A percentile compares a stretch with the other conserved stretches of the same genome.
Evolutionary conservation across 2,329 filamentous ascomycete genomes (phyloP).

Genomic region (Ilyonectria robusta): DNA sequence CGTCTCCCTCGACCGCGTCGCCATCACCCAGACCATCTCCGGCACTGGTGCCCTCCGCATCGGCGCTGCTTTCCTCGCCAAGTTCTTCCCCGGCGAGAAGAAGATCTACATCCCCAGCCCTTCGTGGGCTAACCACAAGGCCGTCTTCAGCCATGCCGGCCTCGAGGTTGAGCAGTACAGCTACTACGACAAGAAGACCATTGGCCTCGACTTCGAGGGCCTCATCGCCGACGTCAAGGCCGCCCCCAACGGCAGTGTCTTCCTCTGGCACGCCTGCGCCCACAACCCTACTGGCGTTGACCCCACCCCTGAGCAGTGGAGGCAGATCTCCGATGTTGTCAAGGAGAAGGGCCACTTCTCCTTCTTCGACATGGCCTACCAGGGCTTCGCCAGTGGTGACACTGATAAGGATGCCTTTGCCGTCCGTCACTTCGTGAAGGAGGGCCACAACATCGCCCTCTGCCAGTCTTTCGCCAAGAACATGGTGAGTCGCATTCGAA

Average conservation of each 20-base stretch:
- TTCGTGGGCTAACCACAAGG: conserved; percentile 98
- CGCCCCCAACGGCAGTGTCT: conserved; percentile 87
- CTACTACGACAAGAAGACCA: conserved; percentile 99
- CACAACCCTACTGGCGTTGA: conserved; percentile 99
- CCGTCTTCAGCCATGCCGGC: conserved; percentile 94
- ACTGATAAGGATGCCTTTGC: conserved; percentile 95
- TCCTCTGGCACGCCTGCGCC: conserved; percentile 96
- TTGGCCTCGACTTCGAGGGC: conserved; percentile 96
- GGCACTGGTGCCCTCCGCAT: conserved; percentile 97
- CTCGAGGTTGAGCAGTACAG: conserved; percentile 94
- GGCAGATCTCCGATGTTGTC: conserved; percentile 87
- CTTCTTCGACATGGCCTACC: conserved; percentile 99
- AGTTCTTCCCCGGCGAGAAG: conserved; percentile 90
- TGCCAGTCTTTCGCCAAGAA: conserved; percentile 99
- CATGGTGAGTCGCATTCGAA: conserved; percentile 75
- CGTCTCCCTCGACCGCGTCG: conserved; percentile 82
- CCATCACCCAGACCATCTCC: conserved; percentile 97
- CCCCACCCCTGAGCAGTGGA: conserved; percentile 93
- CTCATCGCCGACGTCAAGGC: conserved; percentile 91
- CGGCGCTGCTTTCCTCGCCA: conserved; percentile 91
- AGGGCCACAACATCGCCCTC: conserved; percentile 90
- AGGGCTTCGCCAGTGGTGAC: conserved; percentile 95
- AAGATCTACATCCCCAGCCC: conserved; percentile 97
- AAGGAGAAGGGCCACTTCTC: conserved; percentile 90
- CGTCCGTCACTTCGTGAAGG: conserved; percentile 90